Evolutionary conservation across 2,329 filamentous ascomycete species (phyloP).

Genomic region (Purpureocillium takamizusanense): DNA sequence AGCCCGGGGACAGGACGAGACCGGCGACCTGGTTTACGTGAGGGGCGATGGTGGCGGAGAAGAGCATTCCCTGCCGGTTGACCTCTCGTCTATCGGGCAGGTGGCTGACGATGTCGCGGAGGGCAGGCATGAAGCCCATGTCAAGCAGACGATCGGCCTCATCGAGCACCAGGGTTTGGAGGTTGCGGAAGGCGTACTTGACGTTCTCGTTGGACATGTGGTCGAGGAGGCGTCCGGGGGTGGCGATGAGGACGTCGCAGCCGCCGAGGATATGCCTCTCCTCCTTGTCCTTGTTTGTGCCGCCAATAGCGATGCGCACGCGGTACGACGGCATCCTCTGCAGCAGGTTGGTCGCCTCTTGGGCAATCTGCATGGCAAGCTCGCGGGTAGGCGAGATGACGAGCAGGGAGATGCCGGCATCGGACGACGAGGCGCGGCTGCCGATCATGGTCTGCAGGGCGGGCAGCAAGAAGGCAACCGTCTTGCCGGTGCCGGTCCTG

Average conservation of each 20-base stretch:
- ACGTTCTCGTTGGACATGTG: constrained; percentile 68
- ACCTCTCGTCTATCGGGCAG: constrained; percentile 54
- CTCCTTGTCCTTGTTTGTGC: constrained; percentile 64
- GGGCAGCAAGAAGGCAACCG: constrained; percentile 74
- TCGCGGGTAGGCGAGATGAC: constrained; percentile 64
- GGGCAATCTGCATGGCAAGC: constrained; percentile 59
- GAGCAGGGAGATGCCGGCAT: constrained; percentile 45
- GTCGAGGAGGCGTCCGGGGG: constrained; percentile 70
- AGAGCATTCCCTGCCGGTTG: constrained; percentile 66
- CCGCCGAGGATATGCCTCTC: constrained; percentile 62
- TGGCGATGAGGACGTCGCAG: constrained; percentile 74
- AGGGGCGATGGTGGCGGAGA: constrained; percentile 73
- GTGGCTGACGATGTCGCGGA: constrained; percentile 67
- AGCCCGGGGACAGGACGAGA: constrained; percentile 57
- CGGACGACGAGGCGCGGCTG: constrained; percentile 17
- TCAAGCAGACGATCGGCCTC: constrained; percentile 77
- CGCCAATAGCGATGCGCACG: constrained; percentile 72
- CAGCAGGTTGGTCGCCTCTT: constrained; percentile 62
- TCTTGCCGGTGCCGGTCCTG: constrained; percentile 83
- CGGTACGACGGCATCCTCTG: constrained; percentile 66
- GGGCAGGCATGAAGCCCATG: constrained; percentile 71
- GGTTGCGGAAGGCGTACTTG: constrained; percentile 52
- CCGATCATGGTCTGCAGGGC: constrained; percentile 67
- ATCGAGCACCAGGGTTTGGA: constrained; percentile 76
- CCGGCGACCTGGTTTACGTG: constrained; percentile 71